These are phyloP conservation scores for Porcisia hertigi DNA, from an alignment of 208 protist species.

Conservation along the genomic window DNA sequence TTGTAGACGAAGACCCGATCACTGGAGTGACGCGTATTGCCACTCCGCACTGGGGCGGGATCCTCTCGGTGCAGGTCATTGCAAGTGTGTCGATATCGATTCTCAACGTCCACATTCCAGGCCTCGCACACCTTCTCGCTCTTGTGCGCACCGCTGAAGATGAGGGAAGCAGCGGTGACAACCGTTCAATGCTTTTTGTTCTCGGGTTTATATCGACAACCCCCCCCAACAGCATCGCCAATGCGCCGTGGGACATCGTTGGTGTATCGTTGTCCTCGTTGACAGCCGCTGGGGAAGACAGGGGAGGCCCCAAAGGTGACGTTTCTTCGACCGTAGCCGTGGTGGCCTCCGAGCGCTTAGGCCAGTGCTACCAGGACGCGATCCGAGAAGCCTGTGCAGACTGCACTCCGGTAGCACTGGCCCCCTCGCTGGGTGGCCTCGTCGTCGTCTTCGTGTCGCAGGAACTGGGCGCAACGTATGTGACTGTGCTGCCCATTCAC, in stretches of 20 bases:
- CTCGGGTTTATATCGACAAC: not conserved
- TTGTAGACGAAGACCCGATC: not conserved
- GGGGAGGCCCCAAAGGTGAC: not conserved
- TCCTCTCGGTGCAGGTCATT: not conserved
- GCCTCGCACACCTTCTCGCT: not conserved
- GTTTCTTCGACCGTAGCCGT: not conserved
- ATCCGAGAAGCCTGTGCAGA: not conserved
- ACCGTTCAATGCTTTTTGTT: not conserved
- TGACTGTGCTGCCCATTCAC: slow-evolving; percentile 1
- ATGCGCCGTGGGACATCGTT: not conserved
- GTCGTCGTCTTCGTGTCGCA: slow-evolving; percentile 1
- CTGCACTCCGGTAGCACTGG: slow-evolving; percentile 8
- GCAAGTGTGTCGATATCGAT: not conserved
- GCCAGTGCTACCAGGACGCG: not conserved
- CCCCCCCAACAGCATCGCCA: not conserved
- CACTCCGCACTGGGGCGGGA: not conserved
- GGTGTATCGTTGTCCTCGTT: not conserved
- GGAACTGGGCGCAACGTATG: not conserved
- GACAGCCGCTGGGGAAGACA: not conserved
- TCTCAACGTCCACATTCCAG: not conserved
- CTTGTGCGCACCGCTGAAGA: not conserved
- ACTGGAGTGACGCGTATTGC: not conserved
- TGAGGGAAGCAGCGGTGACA: not conserved
- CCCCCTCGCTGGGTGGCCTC: slow-evolving; percentile 3
- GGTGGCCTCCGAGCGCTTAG: slow-evolving; percentile 5